These are phyloP conservation scores for Larix sibirica DNA, from an alignment of 83 land plant genomes.

Conservation along the genomic window DNA sequence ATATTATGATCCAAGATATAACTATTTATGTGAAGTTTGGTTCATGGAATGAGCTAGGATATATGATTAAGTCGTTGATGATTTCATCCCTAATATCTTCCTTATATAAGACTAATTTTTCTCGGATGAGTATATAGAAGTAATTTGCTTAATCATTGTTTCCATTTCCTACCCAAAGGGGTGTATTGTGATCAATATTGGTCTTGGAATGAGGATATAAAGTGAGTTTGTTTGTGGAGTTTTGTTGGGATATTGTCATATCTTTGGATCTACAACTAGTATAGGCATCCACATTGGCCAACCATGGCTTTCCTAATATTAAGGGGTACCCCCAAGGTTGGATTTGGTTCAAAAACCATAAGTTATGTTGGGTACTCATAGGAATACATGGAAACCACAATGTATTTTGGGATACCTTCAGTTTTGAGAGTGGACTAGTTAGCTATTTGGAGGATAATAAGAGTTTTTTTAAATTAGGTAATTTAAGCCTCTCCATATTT, in stretches of 20 bases:
- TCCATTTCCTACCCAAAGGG: too few relatives aligned
- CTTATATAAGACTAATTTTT: too few relatives aligned
- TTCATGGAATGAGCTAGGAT: too few relatives aligned
- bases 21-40: too few relatives aligned
- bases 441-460: neutral
- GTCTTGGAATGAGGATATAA: too few relatives aligned
- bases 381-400: neutral
- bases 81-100: too few relatives aligned
- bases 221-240: too few relatives aligned
- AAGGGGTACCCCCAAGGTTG: neutral
- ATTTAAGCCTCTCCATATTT: neutral
- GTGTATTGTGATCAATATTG: too few relatives aligned
- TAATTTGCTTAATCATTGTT: too few relatives aligned
- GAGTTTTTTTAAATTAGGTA: neutral
- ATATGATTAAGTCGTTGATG: too few relatives aligned
- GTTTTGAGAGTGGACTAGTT: neutral
- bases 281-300: neutral
- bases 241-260: neutral
- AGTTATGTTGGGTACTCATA: neutral
- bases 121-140: too few relatives aligned
- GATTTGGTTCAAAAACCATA: neutral
- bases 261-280: neutral
- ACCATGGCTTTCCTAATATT: neutral
- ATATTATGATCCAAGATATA: too few relatives aligned
- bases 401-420: neutral